Evolutionary conservation across 2,329 filamentous ascomycete species (phyloP).

Genomic region (Hypoxylon sp.): DNA sequence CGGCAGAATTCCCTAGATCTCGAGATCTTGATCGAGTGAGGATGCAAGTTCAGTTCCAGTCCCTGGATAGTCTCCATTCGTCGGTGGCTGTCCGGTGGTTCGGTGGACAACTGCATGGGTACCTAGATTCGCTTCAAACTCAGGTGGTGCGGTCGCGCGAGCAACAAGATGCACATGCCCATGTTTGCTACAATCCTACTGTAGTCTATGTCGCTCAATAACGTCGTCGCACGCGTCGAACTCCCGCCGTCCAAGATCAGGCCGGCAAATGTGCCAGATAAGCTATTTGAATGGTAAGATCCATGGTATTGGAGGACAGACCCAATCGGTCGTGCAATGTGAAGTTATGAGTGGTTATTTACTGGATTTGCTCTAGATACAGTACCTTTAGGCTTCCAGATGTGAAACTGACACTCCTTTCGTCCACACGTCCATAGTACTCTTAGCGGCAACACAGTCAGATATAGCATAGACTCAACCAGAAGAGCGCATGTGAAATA

Average conservation of each 20-base stretch:
- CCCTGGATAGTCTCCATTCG: background rate
- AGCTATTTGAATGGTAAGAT: background rate
- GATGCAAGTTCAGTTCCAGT: background rate
- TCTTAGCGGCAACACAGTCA: conserved; percentile 1
- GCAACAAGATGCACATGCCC: conserved; percentile 25
- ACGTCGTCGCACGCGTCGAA: conserved; percentile 3
- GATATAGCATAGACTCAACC: conserved; percentile 3
- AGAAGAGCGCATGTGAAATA: conserved; percentile 13
- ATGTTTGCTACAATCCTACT: conserved; percentile 31
- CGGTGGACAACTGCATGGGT: conserved; percentile 14
- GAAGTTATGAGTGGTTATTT: background rate
- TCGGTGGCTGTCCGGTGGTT: conserved; percentile 13
- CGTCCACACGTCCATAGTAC: conserved; percentile 12
- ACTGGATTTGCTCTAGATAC: conserved; percentile 2
- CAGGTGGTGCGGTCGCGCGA: background rate
- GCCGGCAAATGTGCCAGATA: background rate
- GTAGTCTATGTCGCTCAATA: conserved; percentile 3
- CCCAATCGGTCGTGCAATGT: background rate
- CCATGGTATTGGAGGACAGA: background rate
- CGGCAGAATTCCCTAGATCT: conserved; percentile 1
- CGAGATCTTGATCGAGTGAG: conserved; percentile 10
- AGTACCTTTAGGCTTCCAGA: background rate
- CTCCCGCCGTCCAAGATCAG: background rate
- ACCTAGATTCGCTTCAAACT: conserved; percentile 5
- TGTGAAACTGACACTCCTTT: background rate